Evolutionary conservation across 2,329 filamentous ascomycete species (phyloP), one percentile per base, ranked within the genome.

Genomic region (Pyricularia grisea): DNA sequence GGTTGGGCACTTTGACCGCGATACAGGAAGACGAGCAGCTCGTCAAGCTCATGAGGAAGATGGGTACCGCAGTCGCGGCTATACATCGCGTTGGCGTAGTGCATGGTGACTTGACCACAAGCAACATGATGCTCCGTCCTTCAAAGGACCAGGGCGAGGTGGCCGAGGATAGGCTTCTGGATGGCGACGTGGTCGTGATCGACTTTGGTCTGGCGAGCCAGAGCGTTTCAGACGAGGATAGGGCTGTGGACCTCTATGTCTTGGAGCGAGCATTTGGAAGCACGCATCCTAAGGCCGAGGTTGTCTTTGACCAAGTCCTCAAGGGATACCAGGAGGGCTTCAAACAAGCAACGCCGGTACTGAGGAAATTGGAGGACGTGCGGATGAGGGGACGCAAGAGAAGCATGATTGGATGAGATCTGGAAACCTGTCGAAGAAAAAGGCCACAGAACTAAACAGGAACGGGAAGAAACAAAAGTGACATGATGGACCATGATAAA

Each of bases 61-160:
- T 97, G 70, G 94, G 92, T 0, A 76, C 77, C 5, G 88, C 89
- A 2, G 86, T 97, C 20, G 93, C 91, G 9, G 84, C 78, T 68
- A 82, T 99, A 82, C 95, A 99, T 82, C 86, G 85, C 68, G 85
- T 88, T n/a, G 94, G 94, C 20, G 87, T 98, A 69, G 89, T 97
- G 70, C 95, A 99, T 81, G 95, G 95, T 60, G 95, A 99, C 81
- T 80, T 99, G 80, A 99, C 95, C 71, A 99, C 94, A 72, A 97
- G 94, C 80, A 99, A 99, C 80, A 85, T 99, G 81, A 97, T 99
- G 90, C 77, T 98, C 73, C 78, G 87, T 70, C 82, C 83, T 17
- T 75, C 75, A 25, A 67, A 72, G 60, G 72, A 73, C n/a, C 63
- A 70, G 63, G 7, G 63, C 70, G 27, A 72, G 9, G 70, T 71